A percentile compares a stretch with the other conserved stretches of the same genome.
phyloP scores from a whole-genome alignment of 2,329 filamentous ascomycete species.

The Xylariaceae sp. region DNA sequence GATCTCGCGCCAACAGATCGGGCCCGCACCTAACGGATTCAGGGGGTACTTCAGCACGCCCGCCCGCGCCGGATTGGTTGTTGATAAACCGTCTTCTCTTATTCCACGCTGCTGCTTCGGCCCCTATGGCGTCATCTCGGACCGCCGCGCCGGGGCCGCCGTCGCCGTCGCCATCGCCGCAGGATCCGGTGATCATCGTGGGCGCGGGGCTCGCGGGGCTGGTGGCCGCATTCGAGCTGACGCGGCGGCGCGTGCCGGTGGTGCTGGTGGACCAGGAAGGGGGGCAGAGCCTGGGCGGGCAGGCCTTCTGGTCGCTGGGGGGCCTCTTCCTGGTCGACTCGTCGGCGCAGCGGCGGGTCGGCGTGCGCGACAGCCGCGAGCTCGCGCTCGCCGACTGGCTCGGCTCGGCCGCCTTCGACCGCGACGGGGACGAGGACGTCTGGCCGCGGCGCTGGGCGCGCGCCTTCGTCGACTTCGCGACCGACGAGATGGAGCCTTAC shows the following conservation, averaged over 20 bases:
- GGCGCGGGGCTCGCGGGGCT: constrained; percentile 52
- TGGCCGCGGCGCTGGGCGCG: constrained; percentile 57
- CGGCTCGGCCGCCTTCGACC: constrained; percentile 50
- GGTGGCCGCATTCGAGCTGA: constrained; percentile 50
- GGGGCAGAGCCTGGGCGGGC: constrained; percentile 47
- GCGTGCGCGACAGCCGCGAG: constrained; percentile 49
- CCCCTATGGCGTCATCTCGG: no score
- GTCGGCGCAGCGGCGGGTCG: constrained; percentile 46
- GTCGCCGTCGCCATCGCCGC: background rate
- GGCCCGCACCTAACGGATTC: no score
- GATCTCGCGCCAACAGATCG: no score
- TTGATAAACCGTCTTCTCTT: no score
- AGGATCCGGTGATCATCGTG: constrained; percentile 44
- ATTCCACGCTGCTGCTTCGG: no score
- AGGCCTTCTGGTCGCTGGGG: constrained; percentile 58
- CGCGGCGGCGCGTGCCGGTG: constrained; percentile 39
- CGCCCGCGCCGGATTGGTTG: no score
- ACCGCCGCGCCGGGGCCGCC: no score
- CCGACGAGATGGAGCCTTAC: constrained; percentile 51
- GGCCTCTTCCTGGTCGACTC: constrained; percentile 55
- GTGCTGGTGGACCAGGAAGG: constrained; percentile 53
- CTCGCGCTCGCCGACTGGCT: constrained; percentile 54
- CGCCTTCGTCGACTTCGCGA: constrained; percentile 55
- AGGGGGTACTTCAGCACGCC: no score
- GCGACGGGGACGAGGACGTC: constrained; percentile 52